Conservation (phyloP, 495 filamentous ascomycete species). For the Barbatosphaeria neglecta region DNA sequence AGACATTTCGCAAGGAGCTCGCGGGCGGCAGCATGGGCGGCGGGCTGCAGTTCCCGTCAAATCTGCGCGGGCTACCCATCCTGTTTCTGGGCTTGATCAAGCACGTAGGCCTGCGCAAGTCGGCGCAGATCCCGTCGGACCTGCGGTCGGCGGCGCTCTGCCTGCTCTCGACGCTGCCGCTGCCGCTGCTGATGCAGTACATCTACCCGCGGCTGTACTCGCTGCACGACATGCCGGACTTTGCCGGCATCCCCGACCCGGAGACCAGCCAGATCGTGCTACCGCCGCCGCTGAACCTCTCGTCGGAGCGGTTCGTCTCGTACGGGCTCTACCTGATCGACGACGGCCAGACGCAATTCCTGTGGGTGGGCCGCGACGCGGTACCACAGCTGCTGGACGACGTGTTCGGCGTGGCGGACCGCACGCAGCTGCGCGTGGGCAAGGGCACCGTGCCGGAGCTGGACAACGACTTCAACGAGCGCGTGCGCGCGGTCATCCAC, state of each 20-base stretch:
- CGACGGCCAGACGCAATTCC: constrained; percentile 92
- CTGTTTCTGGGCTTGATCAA: constrained; percentile 92
- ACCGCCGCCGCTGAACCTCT: constrained; percentile 75
- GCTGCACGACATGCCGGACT: constrained; percentile 96
- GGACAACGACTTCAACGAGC: constrained; percentile 93
- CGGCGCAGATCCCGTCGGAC: constrained; percentile 91
- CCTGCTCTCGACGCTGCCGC: constrained; percentile 80
- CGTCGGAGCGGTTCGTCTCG: constrained; percentile 73
- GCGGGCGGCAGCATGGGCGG: constrained; percentile 92
- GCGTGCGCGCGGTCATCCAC: constrained; percentile 75
- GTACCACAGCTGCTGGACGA: constrained; percentile 81
- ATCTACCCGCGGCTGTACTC: constrained; percentile 92
- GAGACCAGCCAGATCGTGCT: constrained; percentile 79
- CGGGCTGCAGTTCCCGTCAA: constrained; percentile 86
- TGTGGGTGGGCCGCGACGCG: constrained; percentile 90
- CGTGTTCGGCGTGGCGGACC: constrained; percentile 77
- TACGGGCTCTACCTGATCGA: constrained; percentile 97
- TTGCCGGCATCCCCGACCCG: constrained; percentile 72
- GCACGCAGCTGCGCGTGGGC: constrained; percentile 74
- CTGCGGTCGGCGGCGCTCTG: constrained; percentile 89
- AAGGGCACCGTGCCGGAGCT: constrained; percentile 76
- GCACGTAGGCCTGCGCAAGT: constrained; percentile 89
- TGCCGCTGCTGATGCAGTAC: constrained; percentile 89
- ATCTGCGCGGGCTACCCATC: constrained; percentile 75
- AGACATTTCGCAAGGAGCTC: constrained; percentile 94